Base-by-base conservation (phyloP, 1,284 basidiomycete species). In the Sporisorium exsertum region DNA sequence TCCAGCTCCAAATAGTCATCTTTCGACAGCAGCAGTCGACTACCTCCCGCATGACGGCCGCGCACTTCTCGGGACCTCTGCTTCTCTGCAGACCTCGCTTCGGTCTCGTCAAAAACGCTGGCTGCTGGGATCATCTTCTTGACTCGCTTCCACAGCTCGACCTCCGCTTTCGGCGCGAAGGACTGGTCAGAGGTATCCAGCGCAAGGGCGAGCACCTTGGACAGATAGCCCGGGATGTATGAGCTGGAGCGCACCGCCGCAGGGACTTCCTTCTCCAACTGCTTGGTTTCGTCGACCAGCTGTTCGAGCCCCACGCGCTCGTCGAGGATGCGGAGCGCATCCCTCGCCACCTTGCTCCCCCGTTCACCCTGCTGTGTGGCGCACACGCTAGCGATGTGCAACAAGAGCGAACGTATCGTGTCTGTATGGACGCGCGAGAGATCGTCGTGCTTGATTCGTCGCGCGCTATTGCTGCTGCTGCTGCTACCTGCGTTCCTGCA, bases 111-210 rank as follows among this genome's bases (percentile, higher is more conserved):
- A 7, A 33, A 46, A 10, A 27, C 49, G 32, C 37, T 37, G 5
- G 50, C 15, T 6, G 60, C 24, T 15, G 64, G 54, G 12, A 72
- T 49, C 57, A 58, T 49, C 43, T 54, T 67, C 22, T 40, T 49
- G 49, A 66, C 24, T 2, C 49, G 40, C 57, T 75, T 70, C 72
- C 72, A 75, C 32, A 66, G 54, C 49, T 66, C 60, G 7, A 75
- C 72, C 10, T 70, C 57, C 22, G 33, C 58, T 45, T 70, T 70
- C 5, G 66, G 51, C 15, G 72, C 72, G 26, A 67, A 75, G 1
- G 63, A 57, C 15, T 60, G 64, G 10, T 55, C 22, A 2, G 67
- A 60, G 4, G 72, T 71, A n/a, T 70, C 67, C 3, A 75, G 56
- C 2, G 72, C 64, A 7, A 60, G 40, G 45, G 22, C 40, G 20